Base-by-base conservation (phyloP, 495 filamentous ascomycete genomes). In the Extremus antarcticus region DNA sequence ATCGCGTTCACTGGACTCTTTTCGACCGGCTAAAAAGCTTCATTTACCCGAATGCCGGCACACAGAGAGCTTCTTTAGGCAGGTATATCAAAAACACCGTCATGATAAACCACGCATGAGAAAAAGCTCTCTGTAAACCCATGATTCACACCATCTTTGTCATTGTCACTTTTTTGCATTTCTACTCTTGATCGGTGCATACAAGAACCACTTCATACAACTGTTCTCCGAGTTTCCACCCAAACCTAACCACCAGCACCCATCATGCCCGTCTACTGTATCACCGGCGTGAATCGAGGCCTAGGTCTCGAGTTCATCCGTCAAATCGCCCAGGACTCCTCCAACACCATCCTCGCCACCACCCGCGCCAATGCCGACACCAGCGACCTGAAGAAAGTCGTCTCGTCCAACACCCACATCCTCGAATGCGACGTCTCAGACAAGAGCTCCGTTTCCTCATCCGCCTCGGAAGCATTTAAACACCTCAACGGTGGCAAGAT, bases 271-370 rank as follows among this genome's bases (percentile, higher is more conserved):
- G 69, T 72, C 43, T 79, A 76, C 56, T 69, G 71, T 49, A 72
- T 81, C 60, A 80, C 78, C 17, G 78, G 78, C 53, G 73, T 76
- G 15, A 78, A 78, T 63, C 73, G 75, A 23, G 77, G 78, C 55
- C 64, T 81, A 53, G 78, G 78, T 51, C 74, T 73, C 61, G 77
- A 79, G 51, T 73, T 78, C 53, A 66, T 78, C 21, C 73, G 74
- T 32, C 77, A 81, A 63, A 73, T 81, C 45, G 64, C 71, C 25
- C 52, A 59, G 40, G 56, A 71, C 38, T 7, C 63, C 0, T 55
- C 54, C 56, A 79, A 79, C 68, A 78, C 68, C 45, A 64, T 81
- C 62, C 57, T 81, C n/a, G 77, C 73, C 17, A 60, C 68, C 17
- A 68, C 71, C 1, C 74, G 77, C 25, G 68, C 72, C 35, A 57